Conservation (phyloP, 2,329 filamentous ascomycete species). For the Pseudogymnoascus sp. region DNA sequence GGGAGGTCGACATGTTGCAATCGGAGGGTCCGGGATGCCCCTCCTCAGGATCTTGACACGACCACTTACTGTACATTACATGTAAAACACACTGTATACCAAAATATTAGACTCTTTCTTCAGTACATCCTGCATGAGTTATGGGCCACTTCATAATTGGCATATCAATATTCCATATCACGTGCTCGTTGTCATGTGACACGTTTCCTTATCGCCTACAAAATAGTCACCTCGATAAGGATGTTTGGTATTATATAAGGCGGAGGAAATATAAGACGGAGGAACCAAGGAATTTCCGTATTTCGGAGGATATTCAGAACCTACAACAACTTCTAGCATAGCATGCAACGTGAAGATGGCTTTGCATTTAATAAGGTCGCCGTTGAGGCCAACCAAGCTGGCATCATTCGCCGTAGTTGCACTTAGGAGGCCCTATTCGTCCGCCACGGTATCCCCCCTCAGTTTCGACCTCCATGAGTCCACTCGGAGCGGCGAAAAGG, state of each 20-base stretch:
- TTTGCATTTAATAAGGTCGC: background rate
- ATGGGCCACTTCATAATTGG: background rate
- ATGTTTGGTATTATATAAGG: background rate
- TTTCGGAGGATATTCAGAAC: background rate
- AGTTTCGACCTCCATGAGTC: slow-evolving; percentile 63
- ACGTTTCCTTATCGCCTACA: background rate
- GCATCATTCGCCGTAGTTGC: background rate
- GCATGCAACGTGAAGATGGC: background rate
- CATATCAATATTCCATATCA: background rate
- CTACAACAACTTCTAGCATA: background rate
- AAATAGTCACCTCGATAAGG: background rate
- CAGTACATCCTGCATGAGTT: background rate
- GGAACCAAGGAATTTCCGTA: background rate
- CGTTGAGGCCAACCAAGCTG: background rate
- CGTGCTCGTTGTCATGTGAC: background rate
- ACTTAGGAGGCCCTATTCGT: background rate
- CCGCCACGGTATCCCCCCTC: slow-evolving; percentile 30
- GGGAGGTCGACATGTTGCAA: background rate
- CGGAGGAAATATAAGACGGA: slow-evolving; percentile 1
- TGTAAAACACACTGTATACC: slow-evolving; percentile 3
- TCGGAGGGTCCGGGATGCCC: background rate
- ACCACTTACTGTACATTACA: background rate
- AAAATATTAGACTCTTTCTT: background rate
- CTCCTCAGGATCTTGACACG: background rate
- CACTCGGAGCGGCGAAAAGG: slow-evolving; percentile 32